phyloP scores from a whole-genome alignment of 768 basidiomycete species.

The Phallus indusiatus region DNA sequence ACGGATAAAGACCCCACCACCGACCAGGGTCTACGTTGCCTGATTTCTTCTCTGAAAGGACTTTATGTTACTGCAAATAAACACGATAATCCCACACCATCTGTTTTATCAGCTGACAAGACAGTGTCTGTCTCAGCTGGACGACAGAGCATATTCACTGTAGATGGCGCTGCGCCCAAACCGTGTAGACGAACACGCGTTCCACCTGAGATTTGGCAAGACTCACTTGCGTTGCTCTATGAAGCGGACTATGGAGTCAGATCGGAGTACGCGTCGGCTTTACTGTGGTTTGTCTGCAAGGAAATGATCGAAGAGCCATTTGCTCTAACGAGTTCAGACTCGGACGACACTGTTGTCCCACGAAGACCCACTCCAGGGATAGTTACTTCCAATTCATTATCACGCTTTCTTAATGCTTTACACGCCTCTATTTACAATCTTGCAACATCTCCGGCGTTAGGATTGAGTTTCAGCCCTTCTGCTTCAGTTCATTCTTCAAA shows the following conservation, averaged over 20 bases:
- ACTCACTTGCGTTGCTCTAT: constrained; percentile 77
- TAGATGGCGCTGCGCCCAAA: constrained; percentile 9
- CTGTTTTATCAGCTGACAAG: constrained; percentile 7
- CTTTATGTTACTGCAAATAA: constrained; percentile 57
- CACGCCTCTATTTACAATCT: constrained; percentile 78
- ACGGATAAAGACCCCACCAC: constrained; percentile 36
- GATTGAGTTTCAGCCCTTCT: constrained; percentile 21
- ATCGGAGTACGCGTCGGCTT: constrained; percentile 60
- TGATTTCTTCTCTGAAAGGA: constrained; percentile 61
- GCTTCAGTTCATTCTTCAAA: constrained; percentile 29
- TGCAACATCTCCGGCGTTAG: constrained; percentile 60
- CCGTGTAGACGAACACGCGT: constrained; percentile 52
- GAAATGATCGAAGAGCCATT: constrained; percentile 1
- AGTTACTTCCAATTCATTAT: constrained; percentile 42
- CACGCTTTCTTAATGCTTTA: constrained; percentile 66
- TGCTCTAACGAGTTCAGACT: constrained; percentile 5
- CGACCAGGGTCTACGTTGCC: constrained; percentile 56
- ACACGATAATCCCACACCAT: constrained; percentile 18
- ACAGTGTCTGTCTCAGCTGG: neutral
- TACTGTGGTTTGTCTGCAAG: constrained; percentile 31
- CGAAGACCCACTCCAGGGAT: constrained; percentile 1
- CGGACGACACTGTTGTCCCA: constrained; percentile 2
- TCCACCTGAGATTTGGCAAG: constrained; percentile 83
- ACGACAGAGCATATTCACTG: neutral
- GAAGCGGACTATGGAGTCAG: constrained; percentile 72